A percentile compares a stretch with the other conserved stretches of the same genome.
Conservation (phyloP, 2,329 filamentous ascomycete genomes). For the Dothideomycetes sp. region DNA sequence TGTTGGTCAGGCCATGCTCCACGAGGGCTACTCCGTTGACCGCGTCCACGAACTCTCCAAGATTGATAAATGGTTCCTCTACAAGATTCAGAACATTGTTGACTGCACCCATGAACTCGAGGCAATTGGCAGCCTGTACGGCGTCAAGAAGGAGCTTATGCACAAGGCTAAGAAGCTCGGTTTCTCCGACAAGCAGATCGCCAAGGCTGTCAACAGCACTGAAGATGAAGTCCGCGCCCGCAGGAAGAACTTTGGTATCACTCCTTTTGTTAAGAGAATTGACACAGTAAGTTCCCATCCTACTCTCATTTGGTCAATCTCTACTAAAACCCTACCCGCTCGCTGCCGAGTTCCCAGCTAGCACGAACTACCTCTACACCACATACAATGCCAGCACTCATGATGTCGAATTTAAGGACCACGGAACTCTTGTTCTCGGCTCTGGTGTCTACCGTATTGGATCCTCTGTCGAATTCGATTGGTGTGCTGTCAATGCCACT, state of each 20-base stretch:
- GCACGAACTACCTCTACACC: constrained; percentile 76
- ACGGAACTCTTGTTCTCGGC: constrained; percentile 80
- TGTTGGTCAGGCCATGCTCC: constrained; percentile 94
- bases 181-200: constrained; percentile 95
- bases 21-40: constrained; percentile 91
- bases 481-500: constrained; percentile 90
- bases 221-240: constrained; percentile 84
- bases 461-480: constrained; percentile 96
- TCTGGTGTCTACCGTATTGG: constrained; percentile 97
- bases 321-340: constrained; percentile 34
- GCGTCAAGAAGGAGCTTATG: constrained; percentile 79
- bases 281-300: no score
- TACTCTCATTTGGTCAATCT: neutral
- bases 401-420: constrained; percentile 88
- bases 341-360: constrained; percentile 88
- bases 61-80: constrained; percentile 98
- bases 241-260: constrained; percentile 78
- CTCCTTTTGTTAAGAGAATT: constrained; percentile 96
- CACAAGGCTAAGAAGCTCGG: constrained; percentile 93
- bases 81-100: constrained; percentile 97
- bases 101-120: constrained; percentile 81
- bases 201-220: constrained; percentile 69
- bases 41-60: constrained; percentile 88
- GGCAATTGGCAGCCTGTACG: constrained; percentile 70
- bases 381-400: constrained; percentile 95